Evolutionary conservation across 202 grass and related monocot genomes (phyloP).

Genomic region (Panicum virgatum): DNA sequence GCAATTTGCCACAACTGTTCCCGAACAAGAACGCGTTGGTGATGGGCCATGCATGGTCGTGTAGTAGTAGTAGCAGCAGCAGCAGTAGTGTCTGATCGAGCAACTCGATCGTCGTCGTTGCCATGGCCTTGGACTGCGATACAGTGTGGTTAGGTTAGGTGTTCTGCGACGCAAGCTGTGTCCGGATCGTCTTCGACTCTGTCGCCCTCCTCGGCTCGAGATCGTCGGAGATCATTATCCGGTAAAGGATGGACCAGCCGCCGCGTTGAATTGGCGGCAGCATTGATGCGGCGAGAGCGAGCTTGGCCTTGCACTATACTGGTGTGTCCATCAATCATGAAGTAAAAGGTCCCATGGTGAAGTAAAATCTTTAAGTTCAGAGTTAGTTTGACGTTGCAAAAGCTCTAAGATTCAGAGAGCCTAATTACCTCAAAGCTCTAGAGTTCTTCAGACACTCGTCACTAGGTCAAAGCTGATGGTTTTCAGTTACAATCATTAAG

Average conservation of each 20-base stretch:
- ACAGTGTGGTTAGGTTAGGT: constrained; percentile 7
- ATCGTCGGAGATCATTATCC: constrained; percentile 27
- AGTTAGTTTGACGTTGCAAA: neutral
- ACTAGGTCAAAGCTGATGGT: neutral
- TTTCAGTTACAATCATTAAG: neutral
- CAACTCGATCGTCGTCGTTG: neutral
- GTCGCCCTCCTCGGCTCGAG: neutral
- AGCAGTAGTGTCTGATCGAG: neutral
- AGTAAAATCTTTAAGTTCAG: neutral
- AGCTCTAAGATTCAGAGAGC: neutral
- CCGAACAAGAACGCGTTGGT: neutral
- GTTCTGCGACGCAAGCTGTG: neutral
- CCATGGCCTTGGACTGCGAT: neutral
- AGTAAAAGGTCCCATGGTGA: constrained; percentile 8
- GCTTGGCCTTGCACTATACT: neutral
- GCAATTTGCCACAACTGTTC: constrained; percentile 18
- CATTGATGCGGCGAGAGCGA: neutral
- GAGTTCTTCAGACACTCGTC: neutral
- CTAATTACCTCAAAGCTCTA: neutral
- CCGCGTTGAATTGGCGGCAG: neutral
- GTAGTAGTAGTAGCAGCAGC: neutral
- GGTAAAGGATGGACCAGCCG: constrained; percentile 2
- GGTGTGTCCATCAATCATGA: constrained; percentile 1
- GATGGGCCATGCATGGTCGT: neutral
- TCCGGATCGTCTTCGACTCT: constrained; percentile 7